phyloP scores from a whole-genome alignment of 257 asterid genomes.

The Nyctanthes arbortristis region DNA sequence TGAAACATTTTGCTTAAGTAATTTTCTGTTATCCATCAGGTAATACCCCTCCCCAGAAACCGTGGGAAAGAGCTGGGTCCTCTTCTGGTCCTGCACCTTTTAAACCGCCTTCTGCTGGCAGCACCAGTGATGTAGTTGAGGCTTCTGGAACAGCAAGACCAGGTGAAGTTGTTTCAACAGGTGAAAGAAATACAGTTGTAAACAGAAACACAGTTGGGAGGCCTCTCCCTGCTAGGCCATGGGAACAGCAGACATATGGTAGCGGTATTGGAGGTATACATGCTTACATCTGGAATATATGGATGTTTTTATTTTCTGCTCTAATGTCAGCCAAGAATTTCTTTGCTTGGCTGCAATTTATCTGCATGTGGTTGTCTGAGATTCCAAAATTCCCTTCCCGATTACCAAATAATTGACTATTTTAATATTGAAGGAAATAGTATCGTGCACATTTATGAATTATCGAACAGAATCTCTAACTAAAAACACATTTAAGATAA shows the following conservation, averaged over 20 bases:
- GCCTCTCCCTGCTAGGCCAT: constrained; percentile 52
- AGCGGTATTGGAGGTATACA: constrained; percentile 43
- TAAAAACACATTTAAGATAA: neutral
- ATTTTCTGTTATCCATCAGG: too few species aligned
- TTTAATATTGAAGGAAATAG: too few species aligned
- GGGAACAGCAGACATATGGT: constrained; percentile 50
- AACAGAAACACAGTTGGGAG: constrained; percentile 33
- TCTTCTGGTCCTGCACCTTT: constrained; percentile 48
- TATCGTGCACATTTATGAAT: too few species aligned
- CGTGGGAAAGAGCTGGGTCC: constrained; percentile 54
- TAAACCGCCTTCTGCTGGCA: constrained; percentile 51
- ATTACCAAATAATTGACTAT: neutral
- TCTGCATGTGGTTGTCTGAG: neutral
- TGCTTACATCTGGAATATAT: neutral
- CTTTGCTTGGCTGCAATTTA: neutral
- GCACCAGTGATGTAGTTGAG: constrained; percentile 50
- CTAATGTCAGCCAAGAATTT: neutral
- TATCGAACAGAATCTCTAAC: neutral
- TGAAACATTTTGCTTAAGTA: too few species aligned
- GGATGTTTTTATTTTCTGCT: neutral
- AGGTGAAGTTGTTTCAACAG: constrained; percentile 45
- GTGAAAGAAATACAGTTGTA: constrained; percentile 35
- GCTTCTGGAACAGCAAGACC: constrained; percentile 54
- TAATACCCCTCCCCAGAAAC: constrained; percentile 41
- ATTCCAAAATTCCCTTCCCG: neutral